A percentile compares a stretch with the other conserved stretches of the same genome.
Conservation (phyloP, 768 basidiomycete species). For the Suillus ampliporus region DNA sequence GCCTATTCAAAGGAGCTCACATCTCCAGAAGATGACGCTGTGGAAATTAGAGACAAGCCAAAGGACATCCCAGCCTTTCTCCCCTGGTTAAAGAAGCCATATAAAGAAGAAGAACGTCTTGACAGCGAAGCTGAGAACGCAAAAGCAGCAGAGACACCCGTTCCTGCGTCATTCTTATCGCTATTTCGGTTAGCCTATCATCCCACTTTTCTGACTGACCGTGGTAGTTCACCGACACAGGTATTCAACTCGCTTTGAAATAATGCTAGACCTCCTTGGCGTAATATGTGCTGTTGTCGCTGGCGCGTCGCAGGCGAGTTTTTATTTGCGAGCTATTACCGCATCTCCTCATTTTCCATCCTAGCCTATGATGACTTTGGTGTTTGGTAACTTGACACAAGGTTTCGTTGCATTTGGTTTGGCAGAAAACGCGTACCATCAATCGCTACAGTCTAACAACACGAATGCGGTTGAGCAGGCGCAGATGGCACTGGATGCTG, state of each 20-base stretch:
- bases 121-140: constrained; percentile 8
- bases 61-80: constrained; percentile 45
- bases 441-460: constrained; percentile 18
- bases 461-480: constrained; percentile 11
- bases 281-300: constrained; percentile 72
- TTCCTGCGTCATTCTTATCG: constrained; percentile 47
- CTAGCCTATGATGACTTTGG: constrained; percentile 47
- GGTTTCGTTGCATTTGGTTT: constrained; percentile 43
- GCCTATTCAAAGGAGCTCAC: constrained; percentile 16
- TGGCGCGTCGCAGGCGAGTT: constrained; percentile 77
- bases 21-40: background rate
- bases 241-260: constrained; percentile 76
- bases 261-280: constrained; percentile 70
- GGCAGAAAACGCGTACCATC: background rate
- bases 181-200: constrained; percentile 55
- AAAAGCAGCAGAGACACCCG: constrained; percentile 36
- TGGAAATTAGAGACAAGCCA: background rate
- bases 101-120: constrained; percentile 24
- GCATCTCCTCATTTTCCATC: background rate
- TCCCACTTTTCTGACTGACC: background rate
- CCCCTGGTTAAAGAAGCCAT: constrained; percentile 39
- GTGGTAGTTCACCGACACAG: constrained; percentile 43
- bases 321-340: constrained; percentile 5
- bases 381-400: constrained; percentile 55
- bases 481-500: constrained; percentile 19